Percentiles rank a stretch among this genome's conserved stretches.
Conservation (phyloP, 192 early-diverging fungal species). For the Gigaspora rosea region DNA sequence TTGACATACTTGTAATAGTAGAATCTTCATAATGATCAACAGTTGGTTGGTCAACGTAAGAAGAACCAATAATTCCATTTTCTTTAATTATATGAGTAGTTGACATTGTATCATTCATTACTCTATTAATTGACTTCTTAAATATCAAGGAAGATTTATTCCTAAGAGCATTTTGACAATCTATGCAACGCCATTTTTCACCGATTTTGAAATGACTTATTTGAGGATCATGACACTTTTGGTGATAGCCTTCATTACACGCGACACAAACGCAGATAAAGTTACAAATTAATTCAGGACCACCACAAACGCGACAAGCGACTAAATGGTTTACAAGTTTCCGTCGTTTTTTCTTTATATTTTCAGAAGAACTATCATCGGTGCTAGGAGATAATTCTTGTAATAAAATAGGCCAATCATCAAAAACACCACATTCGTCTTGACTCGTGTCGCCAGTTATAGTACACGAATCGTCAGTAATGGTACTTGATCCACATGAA, state of each 20-base stretch:
- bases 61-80: background rate
- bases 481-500: background rate
- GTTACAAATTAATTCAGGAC: background rate
- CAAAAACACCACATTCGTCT: background rate
- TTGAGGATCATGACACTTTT: constrained; percentile 23
- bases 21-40: background rate
- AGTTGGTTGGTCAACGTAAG: background rate
- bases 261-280: constrained; percentile 24
- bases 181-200: constrained; percentile 14
- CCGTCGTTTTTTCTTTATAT: background rate
- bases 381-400: background rate
- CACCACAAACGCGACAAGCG: constrained; percentile 18
- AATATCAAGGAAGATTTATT: background rate
- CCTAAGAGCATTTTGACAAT: background rate
- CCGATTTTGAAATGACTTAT: background rate
- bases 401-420: background rate
- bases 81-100: background rate
- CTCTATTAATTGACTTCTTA: background rate
- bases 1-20: background rate
- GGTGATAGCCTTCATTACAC: constrained; percentile 24
- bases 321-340: constrained; percentile 4
- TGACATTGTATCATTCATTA: background rate
- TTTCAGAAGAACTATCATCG: background rate
- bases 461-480: background rate
- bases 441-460: background rate